Conservation (phyloP, 208 protist genomes). For the Strigomonas culicis region DNA sequence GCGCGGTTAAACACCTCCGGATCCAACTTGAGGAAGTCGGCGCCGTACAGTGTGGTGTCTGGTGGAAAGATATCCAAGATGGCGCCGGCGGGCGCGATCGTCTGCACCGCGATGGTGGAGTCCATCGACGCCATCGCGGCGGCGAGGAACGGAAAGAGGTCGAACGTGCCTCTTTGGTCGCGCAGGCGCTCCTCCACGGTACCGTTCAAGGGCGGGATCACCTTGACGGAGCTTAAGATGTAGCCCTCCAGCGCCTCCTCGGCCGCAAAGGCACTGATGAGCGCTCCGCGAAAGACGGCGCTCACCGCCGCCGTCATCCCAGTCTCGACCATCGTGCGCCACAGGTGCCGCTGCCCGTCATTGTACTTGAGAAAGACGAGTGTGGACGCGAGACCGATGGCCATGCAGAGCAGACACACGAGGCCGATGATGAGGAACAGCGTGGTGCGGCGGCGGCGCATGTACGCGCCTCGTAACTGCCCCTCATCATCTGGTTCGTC, state of each 20-base stretch:
- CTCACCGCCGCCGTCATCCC: too few relatives aligned
- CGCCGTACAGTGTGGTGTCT: too few relatives aligned
- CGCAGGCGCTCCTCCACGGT: conserved; percentile 21
- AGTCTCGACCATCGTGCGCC: too few relatives aligned
- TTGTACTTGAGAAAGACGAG: conserved; percentile 22
- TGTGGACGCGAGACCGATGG: conserved; percentile 26
- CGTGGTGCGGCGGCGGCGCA: conserved; percentile 27
- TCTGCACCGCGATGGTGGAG: conserved; percentile 4
- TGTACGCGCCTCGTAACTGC: too few relatives aligned
- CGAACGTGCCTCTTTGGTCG: conserved; percentile 20
- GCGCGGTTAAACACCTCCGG: too few relatives aligned
- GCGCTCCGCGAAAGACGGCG: too few relatives aligned
- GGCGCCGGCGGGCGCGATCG: conserved; percentile 39
- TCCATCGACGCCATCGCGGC: background rate
- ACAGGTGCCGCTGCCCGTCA: background rate
- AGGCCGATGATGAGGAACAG: conserved; percentile 20
- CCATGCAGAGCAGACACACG: conserved; percentile 25
- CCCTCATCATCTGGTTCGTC: background rate
- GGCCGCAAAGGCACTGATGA: too few relatives aligned
- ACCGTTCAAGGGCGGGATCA: conserved; percentile 28
- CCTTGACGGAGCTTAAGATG: conserved; percentile 19
- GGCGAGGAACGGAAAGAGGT: conserved; percentile 3
- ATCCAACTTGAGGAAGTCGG: too few relatives aligned
- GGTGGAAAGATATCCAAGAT: conserved; percentile 22
- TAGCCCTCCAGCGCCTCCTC: conserved; percentile 24